These are phyloP conservation scores for Chrysoporthe cubensis DNA, from an alignment of 2,329 filamentous ascomycete genomes.

Conservation along the genomic window DNA sequence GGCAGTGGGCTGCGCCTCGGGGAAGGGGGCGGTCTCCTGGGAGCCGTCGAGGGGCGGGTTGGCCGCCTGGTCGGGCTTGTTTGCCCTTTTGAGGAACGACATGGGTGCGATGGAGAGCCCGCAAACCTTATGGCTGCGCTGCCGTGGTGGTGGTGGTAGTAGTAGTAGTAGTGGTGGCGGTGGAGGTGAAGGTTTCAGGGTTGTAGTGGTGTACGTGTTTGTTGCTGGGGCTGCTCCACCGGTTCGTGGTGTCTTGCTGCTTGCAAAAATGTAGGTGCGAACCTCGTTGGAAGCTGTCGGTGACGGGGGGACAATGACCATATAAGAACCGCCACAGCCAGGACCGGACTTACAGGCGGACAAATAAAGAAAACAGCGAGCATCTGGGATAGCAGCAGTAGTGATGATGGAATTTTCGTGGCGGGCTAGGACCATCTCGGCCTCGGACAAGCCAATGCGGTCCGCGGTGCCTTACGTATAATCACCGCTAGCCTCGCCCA, in stretches of 20 bases:
- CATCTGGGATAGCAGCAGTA: not conserved
- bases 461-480: not conserved
- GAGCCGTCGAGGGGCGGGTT: constrained; percentile 10
- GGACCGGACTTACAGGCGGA: not conserved
- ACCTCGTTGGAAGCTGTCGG: too few relatives aligned
- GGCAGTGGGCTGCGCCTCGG: constrained; percentile 1
- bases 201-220: not conserved
- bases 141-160: not conserved
- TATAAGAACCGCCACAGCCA: too few relatives aligned
- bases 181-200: not conserved
- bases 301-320: too few relatives aligned
- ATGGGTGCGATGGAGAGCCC: not conserved
- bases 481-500: too few relatives aligned
- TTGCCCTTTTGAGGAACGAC: constrained; percentile 25
- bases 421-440: not conserved
- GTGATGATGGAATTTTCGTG: not conserved
- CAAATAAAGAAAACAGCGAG: not conserved
- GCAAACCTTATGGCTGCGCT: not conserved
- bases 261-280: too few relatives aligned
- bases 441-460: constrained; percentile 10
- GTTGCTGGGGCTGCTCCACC: not conserved
- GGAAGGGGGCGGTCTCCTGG: not conserved
- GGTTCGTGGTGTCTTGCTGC: too few relatives aligned
- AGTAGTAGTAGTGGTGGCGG: not conserved
- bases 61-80: constrained; percentile 23